Evolutionary conservation across 1,139 yeast genomes (phyloP).

Genomic region (Scheffersomyces parashehatae): DNA sequence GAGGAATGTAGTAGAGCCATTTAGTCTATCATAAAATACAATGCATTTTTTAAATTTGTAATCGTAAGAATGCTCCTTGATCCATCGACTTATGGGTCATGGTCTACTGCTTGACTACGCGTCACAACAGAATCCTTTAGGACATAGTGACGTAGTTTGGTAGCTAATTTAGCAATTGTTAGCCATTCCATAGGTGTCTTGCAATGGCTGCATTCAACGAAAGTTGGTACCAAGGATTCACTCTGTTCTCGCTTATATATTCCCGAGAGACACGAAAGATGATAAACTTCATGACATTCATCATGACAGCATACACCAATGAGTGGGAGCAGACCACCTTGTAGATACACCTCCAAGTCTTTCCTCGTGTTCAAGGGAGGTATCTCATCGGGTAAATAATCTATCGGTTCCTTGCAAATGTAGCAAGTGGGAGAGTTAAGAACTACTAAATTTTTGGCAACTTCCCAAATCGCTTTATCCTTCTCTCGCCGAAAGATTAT

Average conservation of each 20-base stretch:
- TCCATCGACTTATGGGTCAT: no score
- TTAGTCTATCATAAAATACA: background rate
- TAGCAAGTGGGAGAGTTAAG: constrained; percentile 24
- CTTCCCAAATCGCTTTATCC: constrained; percentile 6
- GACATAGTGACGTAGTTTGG: constrained; percentile 10
- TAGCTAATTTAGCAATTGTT: constrained; percentile 7
- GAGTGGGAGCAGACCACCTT: constrained; percentile 15
- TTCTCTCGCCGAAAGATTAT: constrained; percentile 9
- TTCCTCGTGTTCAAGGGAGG: constrained; percentile 1
- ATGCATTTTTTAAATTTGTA: background rate
- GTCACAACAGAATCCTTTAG: constrained; percentile 1
- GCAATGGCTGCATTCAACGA: constrained; percentile 6
- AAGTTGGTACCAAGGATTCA: constrained; percentile 1
- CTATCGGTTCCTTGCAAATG: constrained; percentile 27
- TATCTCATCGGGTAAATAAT: constrained; percentile 28
- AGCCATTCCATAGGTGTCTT: constrained; percentile 5
- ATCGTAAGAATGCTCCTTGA: no score
- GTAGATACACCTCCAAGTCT: constrained; percentile 3
- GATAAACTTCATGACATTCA: constrained; percentile 36
- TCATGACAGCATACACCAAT: constrained; percentile 38
- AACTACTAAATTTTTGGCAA: constrained; percentile 19
- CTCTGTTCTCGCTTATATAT: constrained; percentile 13
- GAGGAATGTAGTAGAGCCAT: background rate
- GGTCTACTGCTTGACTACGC: background rate
- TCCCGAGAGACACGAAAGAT: constrained; percentile 45